Evolutionary conservation across 2,329 filamentous ascomycete genomes (phyloP).

Genomic region (Capronia americana): DNA sequence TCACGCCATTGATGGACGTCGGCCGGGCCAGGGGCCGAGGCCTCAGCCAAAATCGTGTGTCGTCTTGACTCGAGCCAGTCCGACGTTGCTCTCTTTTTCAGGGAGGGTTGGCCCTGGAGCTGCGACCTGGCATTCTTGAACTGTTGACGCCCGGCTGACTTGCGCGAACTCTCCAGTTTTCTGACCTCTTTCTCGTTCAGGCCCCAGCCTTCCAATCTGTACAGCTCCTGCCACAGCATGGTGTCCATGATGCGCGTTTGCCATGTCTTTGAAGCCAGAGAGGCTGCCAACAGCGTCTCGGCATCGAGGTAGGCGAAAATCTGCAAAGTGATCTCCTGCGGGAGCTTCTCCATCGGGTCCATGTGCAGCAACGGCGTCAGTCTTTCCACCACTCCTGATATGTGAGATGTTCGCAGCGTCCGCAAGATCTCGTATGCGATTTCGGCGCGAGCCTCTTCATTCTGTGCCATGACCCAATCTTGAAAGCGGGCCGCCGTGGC

Average conservation of each 20-base stretch:
- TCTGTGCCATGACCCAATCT: slow-evolving; percentile 61
- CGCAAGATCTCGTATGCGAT: slow-evolving; percentile 79
- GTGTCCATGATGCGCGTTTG: slow-evolving; percentile 80
- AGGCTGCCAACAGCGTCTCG: slow-evolving; percentile 77
- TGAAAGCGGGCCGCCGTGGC: slow-evolving; percentile 56
- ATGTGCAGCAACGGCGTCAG: slow-evolving; percentile 86
- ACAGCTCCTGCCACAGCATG: slow-evolving; percentile 84
- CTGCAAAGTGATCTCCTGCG: slow-evolving; percentile 87
- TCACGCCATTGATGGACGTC: slow-evolving; percentile 49
- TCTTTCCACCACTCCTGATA: slow-evolving; percentile 79
- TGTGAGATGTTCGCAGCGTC: slow-evolving; percentile 77
- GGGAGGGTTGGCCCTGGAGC: slow-evolving; percentile 55
- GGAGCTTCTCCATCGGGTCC: slow-evolving; percentile 85
- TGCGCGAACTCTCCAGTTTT: slow-evolving; percentile 64
- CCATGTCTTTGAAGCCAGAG: slow-evolving; percentile 81
- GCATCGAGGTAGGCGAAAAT: slow-evolving; percentile 87
- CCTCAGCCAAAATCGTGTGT: slow-evolving; percentile 36
- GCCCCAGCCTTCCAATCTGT: slow-evolving; percentile 85
- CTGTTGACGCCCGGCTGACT: slow-evolving; percentile 39
- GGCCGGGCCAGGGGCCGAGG: slow-evolving; percentile 22
- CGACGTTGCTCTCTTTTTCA: slow-evolving; percentile 59
- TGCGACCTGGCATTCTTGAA: slow-evolving; percentile 54
- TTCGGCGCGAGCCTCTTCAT: slow-evolving; percentile 66
- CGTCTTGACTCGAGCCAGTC: slow-evolving; percentile 51
- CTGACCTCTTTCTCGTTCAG: slow-evolving; percentile 70